Conservation (phyloP, 345 rosid genomes). For the Anastatica hierochuntica region DNA sequence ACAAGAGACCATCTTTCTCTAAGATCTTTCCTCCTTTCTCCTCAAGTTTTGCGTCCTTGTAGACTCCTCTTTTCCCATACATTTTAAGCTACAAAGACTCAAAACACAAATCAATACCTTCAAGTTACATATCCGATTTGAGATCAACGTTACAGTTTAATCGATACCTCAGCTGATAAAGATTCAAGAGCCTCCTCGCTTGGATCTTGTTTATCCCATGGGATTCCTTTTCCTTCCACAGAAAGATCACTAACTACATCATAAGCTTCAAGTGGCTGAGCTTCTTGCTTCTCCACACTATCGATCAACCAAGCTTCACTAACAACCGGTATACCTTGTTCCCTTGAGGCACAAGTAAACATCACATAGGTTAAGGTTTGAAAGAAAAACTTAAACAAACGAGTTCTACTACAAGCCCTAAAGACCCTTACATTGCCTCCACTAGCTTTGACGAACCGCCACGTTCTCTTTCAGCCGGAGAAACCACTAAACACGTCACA, state of each 20-base stretch:
- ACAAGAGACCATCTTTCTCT: constrained; percentile 59
- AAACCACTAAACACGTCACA: constrained; percentile 50
- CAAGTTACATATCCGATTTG: too few relatives aligned
- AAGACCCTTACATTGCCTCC: constrained; percentile 55
- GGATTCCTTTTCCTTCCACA: constrained; percentile 55
- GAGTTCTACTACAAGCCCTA: background rate
- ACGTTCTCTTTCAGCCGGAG: constrained; percentile 50
- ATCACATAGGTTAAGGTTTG: background rate
- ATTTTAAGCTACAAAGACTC: constrained; percentile 47
- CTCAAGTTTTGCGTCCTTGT: constrained; percentile 44
- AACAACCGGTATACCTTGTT: constrained; percentile 46
- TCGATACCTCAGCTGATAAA: constrained; percentile 37
- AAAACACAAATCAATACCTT: background rate
- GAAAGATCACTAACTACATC: constrained; percentile 50
- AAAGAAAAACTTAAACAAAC: too few relatives aligned
- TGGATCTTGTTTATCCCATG: constrained; percentile 61
- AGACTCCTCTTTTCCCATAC: constrained; percentile 58
- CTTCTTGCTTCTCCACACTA: constrained; percentile 61
- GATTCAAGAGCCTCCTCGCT: constrained; percentile 51
- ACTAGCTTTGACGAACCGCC: constrained; percentile 57
- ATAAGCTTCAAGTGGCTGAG: constrained; percentile 53
- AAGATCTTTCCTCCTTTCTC: constrained; percentile 50
- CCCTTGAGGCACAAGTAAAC: constrained; percentile 28
- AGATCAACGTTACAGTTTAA: background rate
- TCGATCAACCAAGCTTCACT: constrained; percentile 65